Evolutionary conservation across 1,284 basidiomycete genomes (phyloP).

Genomic region (Violaceomyces palustris): DNA sequence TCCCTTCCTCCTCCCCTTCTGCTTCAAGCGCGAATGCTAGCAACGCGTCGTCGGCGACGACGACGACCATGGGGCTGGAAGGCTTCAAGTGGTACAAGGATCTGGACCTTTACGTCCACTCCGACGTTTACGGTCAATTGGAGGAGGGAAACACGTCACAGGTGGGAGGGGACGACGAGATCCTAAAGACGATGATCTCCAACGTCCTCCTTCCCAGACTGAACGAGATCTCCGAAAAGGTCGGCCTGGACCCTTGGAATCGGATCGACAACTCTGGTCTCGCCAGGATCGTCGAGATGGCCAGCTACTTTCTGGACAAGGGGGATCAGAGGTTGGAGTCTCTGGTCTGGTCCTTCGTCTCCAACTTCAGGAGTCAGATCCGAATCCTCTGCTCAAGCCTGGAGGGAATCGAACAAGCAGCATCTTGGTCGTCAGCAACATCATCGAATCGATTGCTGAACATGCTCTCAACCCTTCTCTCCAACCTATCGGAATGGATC

Average conservation of each 20-base stretch:
- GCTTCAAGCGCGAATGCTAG: background rate
- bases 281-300: slow-evolving; percentile 17
- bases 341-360: slow-evolving; percentile 11
- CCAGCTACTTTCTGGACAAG: slow-evolving; percentile 18
- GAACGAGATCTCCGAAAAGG: slow-evolving; percentile 8
- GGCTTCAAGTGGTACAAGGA: slow-evolving; percentile 9
- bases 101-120: slow-evolving; percentile 2
- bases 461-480: no score
- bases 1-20: slow-evolving; percentile 1
- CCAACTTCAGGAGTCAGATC: background rate
- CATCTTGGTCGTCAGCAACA: background rate
- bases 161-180: slow-evolving; percentile 41
- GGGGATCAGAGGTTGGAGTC: slow-evolving; percentile 10
- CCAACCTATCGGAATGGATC: no score
- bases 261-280: slow-evolving; percentile 10
- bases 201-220: slow-evolving; percentile 31
- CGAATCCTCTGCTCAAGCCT: slow-evolving; percentile 4
- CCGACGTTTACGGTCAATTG: background rate
- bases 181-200: slow-evolving; percentile 16
- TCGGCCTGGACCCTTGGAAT: slow-evolving; percentile 32
- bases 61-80: background rate
- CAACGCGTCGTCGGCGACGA: background rate
- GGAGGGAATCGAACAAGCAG: background rate
- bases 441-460: no score
- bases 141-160: background rate